phyloP scores from a whole-genome alignment of 1,284 basidiomycete species.

The Leccinum subrobustum region DNA sequence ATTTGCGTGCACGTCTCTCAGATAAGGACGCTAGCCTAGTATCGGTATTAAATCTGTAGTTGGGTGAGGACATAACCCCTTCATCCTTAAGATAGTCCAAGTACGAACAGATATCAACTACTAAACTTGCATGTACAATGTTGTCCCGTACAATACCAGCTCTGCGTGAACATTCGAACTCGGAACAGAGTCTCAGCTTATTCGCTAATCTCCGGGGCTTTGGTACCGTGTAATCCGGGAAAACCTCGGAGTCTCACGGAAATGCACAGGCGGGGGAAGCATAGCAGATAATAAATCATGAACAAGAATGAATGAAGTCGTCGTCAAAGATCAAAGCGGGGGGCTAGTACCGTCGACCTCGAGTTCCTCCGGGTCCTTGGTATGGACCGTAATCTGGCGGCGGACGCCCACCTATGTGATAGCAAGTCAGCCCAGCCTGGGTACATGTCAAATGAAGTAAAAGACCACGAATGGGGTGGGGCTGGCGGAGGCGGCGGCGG shows the following conservation, averaged over 20 bases:
- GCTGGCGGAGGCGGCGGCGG: slow-evolving; percentile 43
- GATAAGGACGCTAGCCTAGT: not conserved
- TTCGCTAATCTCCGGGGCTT: not conserved
- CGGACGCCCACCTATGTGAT: slow-evolving; percentile 47
- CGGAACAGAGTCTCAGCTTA: not conserved
- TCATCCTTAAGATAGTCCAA: not conserved
- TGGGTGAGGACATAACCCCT: not conserved
- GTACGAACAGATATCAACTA: not conserved
- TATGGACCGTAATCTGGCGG: slow-evolving; percentile 73
- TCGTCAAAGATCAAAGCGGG: not conserved
- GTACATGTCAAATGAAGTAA: slow-evolving; percentile 3
- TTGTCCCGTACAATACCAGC: not conserved
- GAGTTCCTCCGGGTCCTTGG: slow-evolving; percentile 51
- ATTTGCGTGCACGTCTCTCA: not conserved
- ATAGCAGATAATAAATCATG: slow-evolving; percentile 22
- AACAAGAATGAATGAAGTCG: slow-evolving; percentile 15
- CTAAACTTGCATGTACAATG: not conserved
- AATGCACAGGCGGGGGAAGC: slow-evolving; percentile 3
- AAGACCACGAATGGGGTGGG: slow-evolving; percentile 15
- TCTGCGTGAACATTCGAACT: not conserved
- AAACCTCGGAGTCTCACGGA: not conserved
- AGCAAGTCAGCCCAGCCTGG: slow-evolving; percentile 14
- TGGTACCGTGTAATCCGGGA: slow-evolving; percentile 4
- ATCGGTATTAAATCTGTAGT: not conserved
- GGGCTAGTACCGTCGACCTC: slow-evolving; percentile 36